Evolutionary conservation across 1,284 basidiomycete species (phyloP), one percentile per base, ranked within the genome.

Genomic region (Taiwanofungus camphoratus): DNA sequence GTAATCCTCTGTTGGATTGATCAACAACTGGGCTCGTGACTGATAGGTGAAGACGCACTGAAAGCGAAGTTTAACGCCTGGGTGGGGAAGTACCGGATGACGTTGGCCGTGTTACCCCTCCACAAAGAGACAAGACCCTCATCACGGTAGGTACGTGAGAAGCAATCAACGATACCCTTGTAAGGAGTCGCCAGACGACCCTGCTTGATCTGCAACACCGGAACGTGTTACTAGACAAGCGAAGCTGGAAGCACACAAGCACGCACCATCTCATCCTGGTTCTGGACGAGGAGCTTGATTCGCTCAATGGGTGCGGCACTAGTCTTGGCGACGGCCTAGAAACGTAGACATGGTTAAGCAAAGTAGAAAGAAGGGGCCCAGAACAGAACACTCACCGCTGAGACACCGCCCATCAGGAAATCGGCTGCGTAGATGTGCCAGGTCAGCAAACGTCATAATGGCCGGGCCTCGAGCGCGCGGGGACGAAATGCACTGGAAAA

Each of bases 291-390:
- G 63, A 97, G 83, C 84, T 92, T 98, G 73, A 98, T 94, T 68
- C 94, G 92, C 82, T 98, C 94, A 64, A 98, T 97, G 73, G 95
- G 94, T 52, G 94, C 94, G 60, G 94, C 94, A 57, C 87, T 89
- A 52, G 94, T 97, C 82, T 98, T 98, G 47, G 94, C 87, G 68
- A 97, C 91, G 57, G 94, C 93, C 87, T 90, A 50, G 0, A 59
- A 24, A 38, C 49, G 41, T 42, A 37, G 37, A 52, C 31, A 54
- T 44, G 39, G 37, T 45, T 4, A 48, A 39, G 33, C 23, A 32
- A 20, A 5, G 39, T 23, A 9, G 13, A 11, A 1, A 20, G 9
- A 8, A n/a, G 9, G 24, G 3, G 29, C n/a, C 21, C 20, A 31
- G 21, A 40, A 52, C 51, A 43, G 13, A 16, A 12, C 23, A 74